phyloP scores from a whole-genome alignment of 1,139 yeast species.

The Blastobotrys aristatus region DNA sequence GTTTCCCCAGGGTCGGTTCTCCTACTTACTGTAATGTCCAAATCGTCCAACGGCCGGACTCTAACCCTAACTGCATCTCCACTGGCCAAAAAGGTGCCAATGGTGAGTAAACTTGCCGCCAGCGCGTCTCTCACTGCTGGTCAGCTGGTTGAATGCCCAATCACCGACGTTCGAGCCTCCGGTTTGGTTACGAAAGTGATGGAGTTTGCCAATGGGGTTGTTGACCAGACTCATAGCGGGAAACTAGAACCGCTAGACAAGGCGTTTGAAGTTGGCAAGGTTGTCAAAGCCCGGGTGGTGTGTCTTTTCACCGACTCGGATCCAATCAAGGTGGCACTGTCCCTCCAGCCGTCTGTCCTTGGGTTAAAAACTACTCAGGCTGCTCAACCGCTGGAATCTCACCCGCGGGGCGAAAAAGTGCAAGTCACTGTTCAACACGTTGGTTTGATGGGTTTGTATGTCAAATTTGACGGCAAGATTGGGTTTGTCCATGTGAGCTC shows the following conservation, averaged over 20 bases:
- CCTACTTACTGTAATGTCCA: constrained; percentile 31
- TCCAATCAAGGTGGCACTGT: constrained; percentile 56
- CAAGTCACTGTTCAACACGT: constrained; percentile 52
- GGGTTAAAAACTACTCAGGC: constrained; percentile 22
- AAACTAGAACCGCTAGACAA: constrained; percentile 45
- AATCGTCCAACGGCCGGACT: constrained; percentile 49
- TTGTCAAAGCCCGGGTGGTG: constrained; percentile 62
- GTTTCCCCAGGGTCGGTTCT: constrained; percentile 40
- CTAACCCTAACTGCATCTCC: constrained; percentile 50
- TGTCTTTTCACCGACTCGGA: constrained; percentile 51
- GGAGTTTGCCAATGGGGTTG: constrained; percentile 70
- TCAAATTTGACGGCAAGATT: constrained; percentile 32
- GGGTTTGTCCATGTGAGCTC: constrained; percentile 54
- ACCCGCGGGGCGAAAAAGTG: constrained; percentile 71
- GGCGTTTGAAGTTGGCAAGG: constrained; percentile 62
- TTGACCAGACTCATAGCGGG: constrained; percentile 63
- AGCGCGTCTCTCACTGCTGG: constrained; percentile 85
- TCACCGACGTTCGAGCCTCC: constrained; percentile 52
- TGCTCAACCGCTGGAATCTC: constrained; percentile 52
- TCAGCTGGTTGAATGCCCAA: constrained; percentile 65
- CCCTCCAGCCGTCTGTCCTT: constrained; percentile 56
- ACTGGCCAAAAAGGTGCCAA: constrained; percentile 40
- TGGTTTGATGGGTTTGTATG: constrained; percentile 38
- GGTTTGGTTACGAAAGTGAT: constrained; percentile 62
- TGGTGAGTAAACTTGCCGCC: constrained; percentile 55